Percentiles rank a stretch among this genome's conserved stretches.
Evolutionary conservation across 257 asterid genomes (phyloP).

Genomic region (Fraxinus cuspidata): DNA sequence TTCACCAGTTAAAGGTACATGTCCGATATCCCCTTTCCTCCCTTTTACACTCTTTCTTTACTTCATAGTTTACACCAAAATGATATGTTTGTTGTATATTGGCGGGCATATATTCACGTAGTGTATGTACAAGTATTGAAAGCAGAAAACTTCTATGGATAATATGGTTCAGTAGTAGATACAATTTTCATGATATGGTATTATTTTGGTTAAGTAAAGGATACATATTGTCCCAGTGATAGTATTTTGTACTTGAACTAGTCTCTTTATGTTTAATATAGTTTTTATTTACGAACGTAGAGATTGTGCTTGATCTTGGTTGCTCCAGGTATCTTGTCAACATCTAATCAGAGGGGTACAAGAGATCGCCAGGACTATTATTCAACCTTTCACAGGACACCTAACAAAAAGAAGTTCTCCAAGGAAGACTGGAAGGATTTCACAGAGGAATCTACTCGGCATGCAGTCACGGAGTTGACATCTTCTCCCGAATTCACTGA

Average conservation of each 20-base stretch:
- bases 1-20: conserved; percentile 55
- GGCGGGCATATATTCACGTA: neutral
- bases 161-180: neutral
- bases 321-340: conserved; percentile 44
- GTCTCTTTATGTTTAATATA: neutral
- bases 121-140: neutral
- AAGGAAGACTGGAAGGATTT: conserved; percentile 73
- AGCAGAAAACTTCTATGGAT: neutral
- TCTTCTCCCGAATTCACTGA: conserved; percentile 78
- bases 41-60: neutral
- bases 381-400: conserved; percentile 72
- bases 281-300: neutral
- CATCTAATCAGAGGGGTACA: conserved; percentile 28
- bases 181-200: neutral
- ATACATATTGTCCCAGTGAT: neutral
- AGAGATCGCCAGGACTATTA: conserved; percentile 34
- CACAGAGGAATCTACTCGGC: conserved; percentile 69
- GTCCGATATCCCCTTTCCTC: conserved; percentile 13
- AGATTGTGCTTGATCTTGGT: neutral
- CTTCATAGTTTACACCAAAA: neutral
- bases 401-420: conserved; percentile 58
- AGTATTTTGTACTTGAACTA: neutral
- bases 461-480: conserved; percentile 64
- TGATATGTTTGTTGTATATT: neutral
- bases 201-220: neutral